These are phyloP conservation scores for Xylaria bambusicola DNA, from an alignment of 495 filamentous ascomycete genomes.

Conservation along the genomic window DNA sequence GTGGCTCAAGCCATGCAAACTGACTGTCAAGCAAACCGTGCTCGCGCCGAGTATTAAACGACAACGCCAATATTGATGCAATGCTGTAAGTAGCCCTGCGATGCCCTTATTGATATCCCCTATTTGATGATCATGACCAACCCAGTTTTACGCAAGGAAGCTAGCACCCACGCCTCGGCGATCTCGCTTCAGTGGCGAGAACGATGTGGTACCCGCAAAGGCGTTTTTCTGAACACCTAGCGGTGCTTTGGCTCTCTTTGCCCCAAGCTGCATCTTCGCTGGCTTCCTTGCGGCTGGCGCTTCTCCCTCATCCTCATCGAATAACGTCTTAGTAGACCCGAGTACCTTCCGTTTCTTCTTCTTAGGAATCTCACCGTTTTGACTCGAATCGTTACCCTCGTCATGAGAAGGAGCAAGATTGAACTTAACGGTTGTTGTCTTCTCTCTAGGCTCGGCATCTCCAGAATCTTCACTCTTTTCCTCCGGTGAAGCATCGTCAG, in stretches of 20 bases:
- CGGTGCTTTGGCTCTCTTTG: slow-evolving; percentile 28
- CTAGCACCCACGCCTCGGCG: slow-evolving; percentile 59
- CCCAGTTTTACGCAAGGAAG: slow-evolving; percentile 46
- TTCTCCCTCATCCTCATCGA: slow-evolving; percentile 76
- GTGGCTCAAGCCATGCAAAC: not conserved
- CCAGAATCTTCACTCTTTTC: slow-evolving; percentile 25
- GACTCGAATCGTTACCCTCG: slow-evolving; percentile 27
- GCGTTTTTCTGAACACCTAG: slow-evolving; percentile 40
- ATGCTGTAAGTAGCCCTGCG: slow-evolving; percentile 2
- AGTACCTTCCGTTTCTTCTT: slow-evolving; percentile 73
- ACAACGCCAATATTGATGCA: not conserved
- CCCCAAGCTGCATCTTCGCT: slow-evolving; percentile 36
- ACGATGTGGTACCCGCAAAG: slow-evolving; percentile 50
- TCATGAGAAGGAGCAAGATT: slow-evolving; percentile 26
- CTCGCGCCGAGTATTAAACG: too few species aligned
- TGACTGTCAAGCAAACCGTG: too few species aligned
- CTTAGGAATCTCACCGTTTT: slow-evolving; percentile 52
- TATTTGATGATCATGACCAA: slow-evolving; percentile 8
- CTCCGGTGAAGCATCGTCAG: slow-evolving; percentile 26
- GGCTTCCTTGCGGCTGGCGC: slow-evolving; percentile 38
- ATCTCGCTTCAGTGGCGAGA: slow-evolving; percentile 83
- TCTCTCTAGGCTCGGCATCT: slow-evolving; percentile 26
- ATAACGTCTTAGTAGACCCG: slow-evolving; percentile 66
- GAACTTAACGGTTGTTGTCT: slow-evolving; percentile 35
- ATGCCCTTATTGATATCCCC: slow-evolving; percentile 17